Percentiles rank a stretch among this genome's conserved stretches.
Conservation (phyloP, 2,329 filamentous ascomycete genomes). For the Fusarium sp. region DNA sequence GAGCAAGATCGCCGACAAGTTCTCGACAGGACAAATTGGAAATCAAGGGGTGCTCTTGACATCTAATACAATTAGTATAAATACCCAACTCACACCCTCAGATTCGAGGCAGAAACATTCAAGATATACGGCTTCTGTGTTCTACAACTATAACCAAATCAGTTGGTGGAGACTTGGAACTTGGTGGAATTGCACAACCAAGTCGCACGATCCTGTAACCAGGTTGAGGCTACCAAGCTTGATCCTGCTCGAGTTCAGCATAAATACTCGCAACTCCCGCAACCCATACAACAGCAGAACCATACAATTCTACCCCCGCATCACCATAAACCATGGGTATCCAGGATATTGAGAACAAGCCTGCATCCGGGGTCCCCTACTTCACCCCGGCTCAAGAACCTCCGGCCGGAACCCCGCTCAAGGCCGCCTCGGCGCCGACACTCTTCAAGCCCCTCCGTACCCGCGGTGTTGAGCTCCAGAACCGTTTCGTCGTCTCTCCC, state of each 20-base stretch:
- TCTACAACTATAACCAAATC: not conserved
- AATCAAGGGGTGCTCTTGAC: not conserved
- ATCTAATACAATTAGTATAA: constrained; percentile 2
- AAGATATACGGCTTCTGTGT: not conserved
- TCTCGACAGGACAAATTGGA: not conserved
- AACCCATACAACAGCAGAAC: not conserved
- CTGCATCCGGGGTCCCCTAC: constrained; percentile 63
- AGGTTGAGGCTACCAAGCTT: not conserved
- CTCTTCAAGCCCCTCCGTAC: constrained; percentile 71
- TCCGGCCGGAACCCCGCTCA: constrained; percentile 63
- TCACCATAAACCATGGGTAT: constrained; percentile 30
- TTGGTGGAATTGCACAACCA: constrained; percentile 11
- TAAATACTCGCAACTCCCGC: constrained; percentile 19
- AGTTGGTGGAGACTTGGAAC: not conserved
- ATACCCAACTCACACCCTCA: not conserved
- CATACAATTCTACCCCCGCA: not conserved
- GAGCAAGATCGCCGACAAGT: not conserved
- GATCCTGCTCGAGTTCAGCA: constrained; percentile 1
- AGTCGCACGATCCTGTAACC: constrained; percentile 13
- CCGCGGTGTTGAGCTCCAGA: constrained; percentile 66
- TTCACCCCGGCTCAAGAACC: constrained; percentile 70
- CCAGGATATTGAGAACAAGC: constrained; percentile 52
- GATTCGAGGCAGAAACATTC: not conserved
- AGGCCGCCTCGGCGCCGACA: constrained; percentile 61
- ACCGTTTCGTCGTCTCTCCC: constrained; percentile 71